phyloP scores from a whole-genome alignment of 2,329 filamentous ascomycete species.

The Fusarium humuli region DNA sequence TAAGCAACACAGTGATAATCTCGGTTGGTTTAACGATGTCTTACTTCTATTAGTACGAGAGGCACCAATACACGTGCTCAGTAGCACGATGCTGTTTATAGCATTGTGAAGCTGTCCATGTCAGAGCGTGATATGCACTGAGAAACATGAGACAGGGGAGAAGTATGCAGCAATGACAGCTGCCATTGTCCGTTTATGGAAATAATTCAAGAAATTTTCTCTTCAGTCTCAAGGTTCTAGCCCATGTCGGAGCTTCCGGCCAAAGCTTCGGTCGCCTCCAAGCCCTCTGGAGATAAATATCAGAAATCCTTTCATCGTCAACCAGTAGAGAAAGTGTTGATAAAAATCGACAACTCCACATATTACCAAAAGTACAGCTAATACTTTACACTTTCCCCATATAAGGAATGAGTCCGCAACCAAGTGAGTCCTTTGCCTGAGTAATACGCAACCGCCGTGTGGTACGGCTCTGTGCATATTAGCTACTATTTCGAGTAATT shows the following conservation, averaged over 20 bases:
- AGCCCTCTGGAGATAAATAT: slow-evolving; percentile 15
- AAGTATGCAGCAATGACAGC: not conserved
- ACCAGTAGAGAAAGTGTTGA: slow-evolving; percentile 10
- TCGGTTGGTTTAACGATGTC: slow-evolving; percentile 3
- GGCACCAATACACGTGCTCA: not conserved
- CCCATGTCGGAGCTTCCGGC: slow-evolving; percentile 29
- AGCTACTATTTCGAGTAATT: not conserved
- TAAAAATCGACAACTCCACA: slow-evolving; percentile 11
- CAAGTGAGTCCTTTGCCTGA: not conserved
- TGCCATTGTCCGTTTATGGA: slow-evolving; percentile 12
- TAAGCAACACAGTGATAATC: not conserved
- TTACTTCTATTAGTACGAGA: not conserved
- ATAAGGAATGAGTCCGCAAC: not conserved
- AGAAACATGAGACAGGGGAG: slow-evolving; percentile 14
- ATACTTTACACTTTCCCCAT: not conserved
- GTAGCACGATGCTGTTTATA: slow-evolving; percentile 5
- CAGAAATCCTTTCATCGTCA: slow-evolving; percentile 6
- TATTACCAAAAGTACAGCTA: not conserved
- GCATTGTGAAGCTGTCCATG: slow-evolving; percentile 1
- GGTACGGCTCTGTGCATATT: not conserved
- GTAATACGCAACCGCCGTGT: not conserved
- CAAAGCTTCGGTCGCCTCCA: slow-evolving; percentile 35
- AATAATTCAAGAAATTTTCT: slow-evolving; percentile 18
- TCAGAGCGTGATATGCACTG: not conserved
- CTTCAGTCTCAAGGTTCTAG: slow-evolving; percentile 1